These are phyloP conservation scores for Sporothrix curviconia DNA, from an alignment of 2,329 filamentous ascomycete species.

Conservation along the genomic window DNA sequence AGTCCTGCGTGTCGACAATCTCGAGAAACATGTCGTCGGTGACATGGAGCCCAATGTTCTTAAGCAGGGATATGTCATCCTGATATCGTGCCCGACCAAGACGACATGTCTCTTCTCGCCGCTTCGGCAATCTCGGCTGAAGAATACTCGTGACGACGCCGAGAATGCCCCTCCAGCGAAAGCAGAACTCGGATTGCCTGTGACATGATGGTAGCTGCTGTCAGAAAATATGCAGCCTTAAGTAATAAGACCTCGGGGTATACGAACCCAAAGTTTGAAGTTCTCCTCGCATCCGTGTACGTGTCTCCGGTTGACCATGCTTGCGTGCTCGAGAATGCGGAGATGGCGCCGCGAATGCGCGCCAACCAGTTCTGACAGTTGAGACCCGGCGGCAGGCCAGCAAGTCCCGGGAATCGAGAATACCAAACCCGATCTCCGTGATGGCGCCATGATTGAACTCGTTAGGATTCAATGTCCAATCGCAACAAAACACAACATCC, in stretches of 20 bases:
- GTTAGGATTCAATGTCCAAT: conserved; percentile 76
- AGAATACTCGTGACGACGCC: conserved; percentile 25
- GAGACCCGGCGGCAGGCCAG: conserved; percentile 50
- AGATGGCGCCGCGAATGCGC: conserved; percentile 66
- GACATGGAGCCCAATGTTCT: conserved; percentile 57
- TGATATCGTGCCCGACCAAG: conserved; percentile 71
- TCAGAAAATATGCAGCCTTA: no score
- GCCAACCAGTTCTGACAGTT: conserved; percentile 60
- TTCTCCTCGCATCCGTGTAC: conserved; percentile 65
- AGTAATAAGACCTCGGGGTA: no score
- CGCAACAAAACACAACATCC: conserved; percentile 65
- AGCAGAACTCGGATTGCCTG: conserved; percentile 35
- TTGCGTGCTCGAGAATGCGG: conserved; percentile 61
- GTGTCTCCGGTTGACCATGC: conserved; percentile 60
- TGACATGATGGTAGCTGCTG: no score
- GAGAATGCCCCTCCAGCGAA: conserved; percentile 27
- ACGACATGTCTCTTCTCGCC: conserved; percentile 45
- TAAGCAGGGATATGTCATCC: conserved; percentile 63
- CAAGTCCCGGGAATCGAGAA: conserved; percentile 63
- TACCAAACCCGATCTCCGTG: conserved; percentile 81
- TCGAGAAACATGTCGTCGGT: conserved; percentile 52
- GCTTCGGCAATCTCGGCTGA: neutral
- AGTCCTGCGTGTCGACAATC: conserved; percentile 62
- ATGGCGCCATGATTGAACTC: conserved; percentile 61
- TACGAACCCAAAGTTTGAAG: conserved; percentile 62